Base-by-base conservation (phyloP, 2,329 filamentous ascomycete species). In the Verticillium zaregamsianum region DNA sequence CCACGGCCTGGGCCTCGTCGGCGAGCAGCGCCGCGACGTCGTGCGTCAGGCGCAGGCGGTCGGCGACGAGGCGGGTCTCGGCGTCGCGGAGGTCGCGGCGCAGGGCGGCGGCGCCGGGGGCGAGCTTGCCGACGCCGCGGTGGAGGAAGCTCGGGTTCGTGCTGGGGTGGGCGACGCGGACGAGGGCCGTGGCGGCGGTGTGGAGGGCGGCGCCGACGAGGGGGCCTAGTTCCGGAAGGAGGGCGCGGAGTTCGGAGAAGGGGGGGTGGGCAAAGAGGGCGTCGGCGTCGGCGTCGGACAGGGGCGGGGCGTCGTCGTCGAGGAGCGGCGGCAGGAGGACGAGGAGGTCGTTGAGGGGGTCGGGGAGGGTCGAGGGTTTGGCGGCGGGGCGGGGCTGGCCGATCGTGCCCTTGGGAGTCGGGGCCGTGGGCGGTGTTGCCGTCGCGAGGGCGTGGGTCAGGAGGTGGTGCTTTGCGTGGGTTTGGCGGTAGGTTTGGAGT, bases 91-190 rank as follows among this genome's bases (percentile, higher is more conserved):
- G 68, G 3, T 72, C 64, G 14, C 69, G 37, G n/a, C 67, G 69
- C 1, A 85, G 77, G 2, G 73, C 62, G 4, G 71, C 65, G 20
- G 80, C 71, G 28, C 77, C 72, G 1, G 72, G 64, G 0, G 81
- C 74, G 2, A 89, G 74, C 20, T 77, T 73, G 1, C 84, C 76
- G 58, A 88, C 81, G 28, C 77, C 72, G 23, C 86, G 84, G 73
- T 88, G 86, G n/a, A 87, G 74, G 68, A 79, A 85, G 23, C 83
- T 83, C 0, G 82, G 76, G 70, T 84, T 84, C 1, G 80, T 84
- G 17, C 74, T 73, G 1, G 82, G 82, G 64, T 80, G 77, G 3
- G 77, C 70, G 37, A 83, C 74, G 45, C 83, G 79, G 1, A 82
- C 77, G 28, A 86, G 75, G 17, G 75, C 68, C 15, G 79, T 73